Conservation (phyloP, 2,329 filamentous ascomycete genomes). For the Trichoderma koningii region DNA sequence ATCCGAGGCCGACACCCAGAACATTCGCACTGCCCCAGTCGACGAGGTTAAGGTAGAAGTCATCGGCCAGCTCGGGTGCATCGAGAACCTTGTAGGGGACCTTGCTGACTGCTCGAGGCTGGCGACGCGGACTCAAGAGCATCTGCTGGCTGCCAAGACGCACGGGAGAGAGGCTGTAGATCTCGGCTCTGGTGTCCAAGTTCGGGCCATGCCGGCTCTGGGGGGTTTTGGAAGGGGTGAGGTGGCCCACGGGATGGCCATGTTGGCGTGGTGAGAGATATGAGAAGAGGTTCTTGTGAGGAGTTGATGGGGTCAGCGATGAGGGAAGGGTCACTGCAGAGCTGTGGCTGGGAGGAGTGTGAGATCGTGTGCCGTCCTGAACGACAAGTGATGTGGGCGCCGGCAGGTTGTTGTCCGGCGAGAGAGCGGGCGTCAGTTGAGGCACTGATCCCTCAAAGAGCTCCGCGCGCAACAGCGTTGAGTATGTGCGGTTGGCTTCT, state of each 20-base stretch:
- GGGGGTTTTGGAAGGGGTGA: conserved; percentile 85
- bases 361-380: conserved; percentile 70
- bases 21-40: conserved; percentile 98
- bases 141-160: conserved; percentile 91
- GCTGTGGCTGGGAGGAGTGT: conserved; percentile 74
- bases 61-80: conserved; percentile 91
- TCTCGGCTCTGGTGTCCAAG: conserved; percentile 83
- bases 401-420: conserved; percentile 58
- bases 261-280: conserved; percentile 79
- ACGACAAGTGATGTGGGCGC: conserved; percentile 50
- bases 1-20: conserved; percentile 86
- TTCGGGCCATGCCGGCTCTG: conserved; percentile 86
- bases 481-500: conserved; percentile 93
- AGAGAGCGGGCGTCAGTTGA: conserved; percentile 68
- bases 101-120: conserved; percentile 88
- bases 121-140: conserved; percentile 84
- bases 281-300: conserved; percentile 95
- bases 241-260: conserved; percentile 72
- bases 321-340: conserved; percentile 66
- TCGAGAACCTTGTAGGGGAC: conserved; percentile 98
- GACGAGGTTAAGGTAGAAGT: conserved; percentile 96
- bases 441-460: conserved; percentile 90
- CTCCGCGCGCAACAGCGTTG: conserved; percentile 81
- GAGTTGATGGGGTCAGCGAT: conserved; percentile 85
- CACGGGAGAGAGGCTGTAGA: conserved; percentile 94